Conservation (phyloP, 495 filamentous ascomycete species). For the Hypoxylon fuscum region DNA sequence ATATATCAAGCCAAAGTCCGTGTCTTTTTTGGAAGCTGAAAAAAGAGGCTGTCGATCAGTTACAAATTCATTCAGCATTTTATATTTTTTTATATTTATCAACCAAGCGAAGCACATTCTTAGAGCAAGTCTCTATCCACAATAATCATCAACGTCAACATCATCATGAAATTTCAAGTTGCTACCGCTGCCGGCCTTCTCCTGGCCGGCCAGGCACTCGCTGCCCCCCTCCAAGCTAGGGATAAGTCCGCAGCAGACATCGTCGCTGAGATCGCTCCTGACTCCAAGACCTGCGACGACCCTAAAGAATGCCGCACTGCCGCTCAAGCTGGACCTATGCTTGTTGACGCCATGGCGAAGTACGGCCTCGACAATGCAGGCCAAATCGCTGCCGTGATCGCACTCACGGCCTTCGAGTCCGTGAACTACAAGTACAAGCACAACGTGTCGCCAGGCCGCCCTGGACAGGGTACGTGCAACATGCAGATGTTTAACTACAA, state of each 20-base stretch:
- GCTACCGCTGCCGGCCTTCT: conserved; percentile 37
- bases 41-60: conserved; percentile 28
- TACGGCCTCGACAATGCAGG: conserved; percentile 63
- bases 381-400: conserved; percentile 70
- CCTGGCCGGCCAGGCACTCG: conserved; percentile 34
- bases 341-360: conserved; percentile 62
- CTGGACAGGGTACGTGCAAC: conserved; percentile 83
- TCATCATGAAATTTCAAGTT: conserved; percentile 37
- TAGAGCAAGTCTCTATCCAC: conserved; percentile 15
- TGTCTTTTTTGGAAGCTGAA: conserved; percentile 19
- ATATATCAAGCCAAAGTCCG: conserved; percentile 6
- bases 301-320: conserved; percentile 73
- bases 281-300: conserved; percentile 55
- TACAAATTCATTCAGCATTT: conserved; percentile 1
- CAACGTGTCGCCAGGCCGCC: conserved; percentile 67
- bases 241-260: conserved; percentile 56
- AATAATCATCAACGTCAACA: conserved; percentile 4
- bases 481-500: conserved; percentile 75
- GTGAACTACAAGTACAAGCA: conserved; percentile 72
- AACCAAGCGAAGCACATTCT: neutral
- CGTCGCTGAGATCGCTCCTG: conserved; percentile 59
- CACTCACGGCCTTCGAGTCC: conserved; percentile 73
- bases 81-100: no score
- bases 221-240: conserved; percentile 35
- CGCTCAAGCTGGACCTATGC: conserved; percentile 65